Evolutionary conservation across 1,139 yeast species (phyloP).

Genomic region (Taphrina confusa): DNA sequence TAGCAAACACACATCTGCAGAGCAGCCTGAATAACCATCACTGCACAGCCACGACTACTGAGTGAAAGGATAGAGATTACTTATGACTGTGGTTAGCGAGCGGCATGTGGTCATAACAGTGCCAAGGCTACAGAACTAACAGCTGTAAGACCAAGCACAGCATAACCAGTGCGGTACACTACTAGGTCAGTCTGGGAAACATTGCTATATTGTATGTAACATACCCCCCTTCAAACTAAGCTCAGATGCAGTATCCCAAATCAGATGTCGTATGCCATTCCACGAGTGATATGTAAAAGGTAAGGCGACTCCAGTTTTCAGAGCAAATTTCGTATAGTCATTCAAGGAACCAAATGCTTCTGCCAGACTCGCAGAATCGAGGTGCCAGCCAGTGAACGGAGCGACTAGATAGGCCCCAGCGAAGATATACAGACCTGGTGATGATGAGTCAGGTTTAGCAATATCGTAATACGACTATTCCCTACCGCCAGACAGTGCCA

Average conservation of each 20-base stretch:
- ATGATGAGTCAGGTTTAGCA: too few species aligned
- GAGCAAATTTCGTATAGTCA: slow-evolving; percentile 57
- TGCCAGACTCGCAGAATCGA: slow-evolving; percentile 66
- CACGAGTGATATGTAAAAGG: slow-evolving; percentile 84
- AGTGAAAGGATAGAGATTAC: too few species aligned
- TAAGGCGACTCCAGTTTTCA: slow-evolving; percentile 71
- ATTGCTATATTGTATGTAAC: slow-evolving; percentile 75
- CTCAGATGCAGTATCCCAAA: slow-evolving; percentile 43
- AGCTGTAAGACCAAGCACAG: slow-evolving; percentile 72
- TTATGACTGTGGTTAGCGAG: too few species aligned
- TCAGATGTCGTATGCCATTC: slow-evolving; percentile 87
- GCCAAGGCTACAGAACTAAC: slow-evolving; percentile 13
- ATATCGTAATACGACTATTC: too few species aligned
- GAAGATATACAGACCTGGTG: slow-evolving; percentile 59
- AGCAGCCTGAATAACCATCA: too few species aligned
- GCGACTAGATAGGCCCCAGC: slow-evolving; percentile 75
- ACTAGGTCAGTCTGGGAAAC: slow-evolving; percentile 73
- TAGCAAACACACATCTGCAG: too few species aligned
- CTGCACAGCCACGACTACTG: too few species aligned
- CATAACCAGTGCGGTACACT: slow-evolving; percentile 88
- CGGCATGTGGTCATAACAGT: neutral
- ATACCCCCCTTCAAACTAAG: slow-evolving; percentile 30
- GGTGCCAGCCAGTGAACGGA: slow-evolving; percentile 58
- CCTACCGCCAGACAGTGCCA: slow-evolving; percentile 66
- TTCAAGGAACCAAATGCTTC: slow-evolving; percentile 57